Evolutionary conservation across 2,329 filamentous ascomycete species (phyloP).

Genomic region (Chalaropsis thielavioides): DNA sequence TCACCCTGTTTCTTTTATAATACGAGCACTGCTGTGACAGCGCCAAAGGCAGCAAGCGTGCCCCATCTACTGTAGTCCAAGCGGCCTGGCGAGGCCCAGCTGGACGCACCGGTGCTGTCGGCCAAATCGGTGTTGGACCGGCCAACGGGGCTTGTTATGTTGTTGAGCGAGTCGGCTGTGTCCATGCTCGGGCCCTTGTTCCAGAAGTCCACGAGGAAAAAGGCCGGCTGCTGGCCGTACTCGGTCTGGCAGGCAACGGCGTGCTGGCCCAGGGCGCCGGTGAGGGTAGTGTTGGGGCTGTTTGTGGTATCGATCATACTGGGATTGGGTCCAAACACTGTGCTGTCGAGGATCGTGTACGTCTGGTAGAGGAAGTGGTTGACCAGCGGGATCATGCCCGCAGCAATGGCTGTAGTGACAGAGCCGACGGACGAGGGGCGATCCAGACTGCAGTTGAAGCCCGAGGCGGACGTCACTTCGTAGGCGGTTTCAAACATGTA

Average conservation of each 20-base stretch:
- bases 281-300: slow-evolving; percentile 37
- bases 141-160: slow-evolving; percentile 20
- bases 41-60: slow-evolving; percentile 2
- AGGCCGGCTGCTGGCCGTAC: slow-evolving; percentile 53
- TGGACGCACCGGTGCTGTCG: slow-evolving; percentile 9
- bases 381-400: slow-evolving; percentile 52
- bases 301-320: slow-evolving; percentile 50
- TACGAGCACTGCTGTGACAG: not conserved
- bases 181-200: slow-evolving; percentile 55
- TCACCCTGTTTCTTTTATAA: not conserved
- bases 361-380: slow-evolving; percentile 64
- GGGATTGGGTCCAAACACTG: slow-evolving; percentile 49
- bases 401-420: slow-evolving; percentile 38
- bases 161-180: slow-evolving; percentile 55
- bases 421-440: slow-evolving; percentile 42
- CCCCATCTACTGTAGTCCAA: not conserved
- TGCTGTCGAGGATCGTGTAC: slow-evolving; percentile 32
- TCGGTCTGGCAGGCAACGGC: slow-evolving; percentile 38
- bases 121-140: slow-evolving; percentile 13
- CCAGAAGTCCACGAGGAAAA: slow-evolving; percentile 69
- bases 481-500: slow-evolving; percentile 61
- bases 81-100: not conserved
- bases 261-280: slow-evolving; percentile 41
- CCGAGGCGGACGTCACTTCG: slow-evolving; percentile 44
- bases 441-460: slow-evolving; percentile 59